phyloP scores from a whole-genome alignment of 345 rosid genomes.

The Linum tenue region DNA sequence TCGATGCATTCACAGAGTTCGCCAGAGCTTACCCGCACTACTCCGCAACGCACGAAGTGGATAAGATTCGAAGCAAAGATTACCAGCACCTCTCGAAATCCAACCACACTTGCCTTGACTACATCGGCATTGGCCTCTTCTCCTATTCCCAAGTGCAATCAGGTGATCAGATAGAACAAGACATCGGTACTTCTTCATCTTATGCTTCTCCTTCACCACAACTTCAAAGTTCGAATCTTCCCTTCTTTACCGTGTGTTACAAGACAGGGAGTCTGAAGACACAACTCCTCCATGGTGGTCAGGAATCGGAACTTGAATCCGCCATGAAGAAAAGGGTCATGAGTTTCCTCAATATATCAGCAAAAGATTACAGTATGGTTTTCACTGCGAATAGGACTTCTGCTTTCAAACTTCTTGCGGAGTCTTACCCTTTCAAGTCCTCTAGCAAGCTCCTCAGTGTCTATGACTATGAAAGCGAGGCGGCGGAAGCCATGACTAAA shows the following conservation, averaged over 20 bases:
- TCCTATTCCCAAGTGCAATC: slow-evolving; percentile 61
- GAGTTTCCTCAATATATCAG: slow-evolving; percentile 65
- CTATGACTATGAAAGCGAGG: slow-evolving; percentile 85
- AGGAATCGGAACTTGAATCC: slow-evolving; percentile 53
- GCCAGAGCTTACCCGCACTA: slow-evolving; percentile 52
- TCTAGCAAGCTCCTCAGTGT: slow-evolving; percentile 59
- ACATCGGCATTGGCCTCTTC: slow-evolving; percentile 80
- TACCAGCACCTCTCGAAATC: slow-evolving; percentile 61
- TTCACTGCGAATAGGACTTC: slow-evolving; percentile 81
- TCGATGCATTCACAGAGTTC: slow-evolving; percentile 56
- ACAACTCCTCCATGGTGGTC: slow-evolving; percentile 68
- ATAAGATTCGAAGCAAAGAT: slow-evolving; percentile 53
- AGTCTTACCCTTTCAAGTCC: slow-evolving; percentile 71
- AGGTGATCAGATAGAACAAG: too few species aligned
- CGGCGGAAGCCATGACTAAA: slow-evolving; percentile 55
- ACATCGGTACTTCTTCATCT: too few species aligned
- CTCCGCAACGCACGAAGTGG: slow-evolving; percentile 43
- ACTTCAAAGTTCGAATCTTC: slow-evolving; percentile 37
- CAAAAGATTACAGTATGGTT: slow-evolving; percentile 73
- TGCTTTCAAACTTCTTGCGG: slow-evolving; percentile 87
- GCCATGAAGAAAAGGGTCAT: slow-evolving; percentile 68
- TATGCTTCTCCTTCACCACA: too few species aligned
- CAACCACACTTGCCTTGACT: slow-evolving; percentile 77
- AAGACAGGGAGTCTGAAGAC: slow-evolving; percentile 70
- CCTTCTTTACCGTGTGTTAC: slow-evolving; percentile 77